These are phyloP conservation scores for Debaryomyces singareniensis DNA, from an alignment of 1,139 yeast genomes.

Conservation along the genomic window DNA sequence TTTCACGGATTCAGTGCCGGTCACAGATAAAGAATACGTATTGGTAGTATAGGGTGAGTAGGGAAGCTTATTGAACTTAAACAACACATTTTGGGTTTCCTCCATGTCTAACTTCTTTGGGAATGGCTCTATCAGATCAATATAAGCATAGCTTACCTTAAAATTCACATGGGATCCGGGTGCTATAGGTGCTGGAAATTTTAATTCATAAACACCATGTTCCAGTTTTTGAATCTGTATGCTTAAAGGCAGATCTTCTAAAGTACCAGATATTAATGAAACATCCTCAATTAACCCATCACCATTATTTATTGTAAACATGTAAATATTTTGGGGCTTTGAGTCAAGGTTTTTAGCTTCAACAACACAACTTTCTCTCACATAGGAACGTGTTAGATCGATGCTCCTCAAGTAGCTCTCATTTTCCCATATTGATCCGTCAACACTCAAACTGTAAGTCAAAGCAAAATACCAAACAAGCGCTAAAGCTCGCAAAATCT, in stretches of 20 bases:
- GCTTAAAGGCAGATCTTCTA: slow-evolving; percentile 24
- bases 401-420: slow-evolving; percentile 40
- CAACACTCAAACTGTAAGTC: slow-evolving; percentile 2
- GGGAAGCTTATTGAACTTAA: slow-evolving; percentile 52
- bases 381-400: slow-evolving; percentile 64
- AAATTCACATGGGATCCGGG: slow-evolving; percentile 52
- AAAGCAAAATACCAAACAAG: not conserved
- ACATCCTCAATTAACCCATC: slow-evolving; percentile 36
- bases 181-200: slow-evolving; percentile 59
- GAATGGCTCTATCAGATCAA: slow-evolving; percentile 46
- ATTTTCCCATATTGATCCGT: slow-evolving; percentile 36
- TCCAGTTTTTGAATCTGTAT: slow-evolving; percentile 26
- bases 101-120: slow-evolving; percentile 59
- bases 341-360: slow-evolving; percentile 54
- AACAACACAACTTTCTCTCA: slow-evolving; percentile 54
- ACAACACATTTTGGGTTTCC: slow-evolving; percentile 57
- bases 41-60: slow-evolving; percentile 58
- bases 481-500: too few relatives aligned
- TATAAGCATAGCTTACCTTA: slow-evolving; percentile 47
- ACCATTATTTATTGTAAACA: slow-evolving; percentile 46
- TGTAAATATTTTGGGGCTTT: slow-evolving; percentile 51
- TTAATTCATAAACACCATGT: slow-evolving; percentile 34
- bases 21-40: slow-evolving; percentile 42
- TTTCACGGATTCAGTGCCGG: slow-evolving; percentile 43
- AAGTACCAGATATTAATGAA: slow-evolving; percentile 39